A percentile compares a stretch with the other conserved stretches of the same genome.
phyloP scores from a whole-genome alignment of 371 early-diverging fungal genomes.

The Cladochytrium tenue region DNA sequence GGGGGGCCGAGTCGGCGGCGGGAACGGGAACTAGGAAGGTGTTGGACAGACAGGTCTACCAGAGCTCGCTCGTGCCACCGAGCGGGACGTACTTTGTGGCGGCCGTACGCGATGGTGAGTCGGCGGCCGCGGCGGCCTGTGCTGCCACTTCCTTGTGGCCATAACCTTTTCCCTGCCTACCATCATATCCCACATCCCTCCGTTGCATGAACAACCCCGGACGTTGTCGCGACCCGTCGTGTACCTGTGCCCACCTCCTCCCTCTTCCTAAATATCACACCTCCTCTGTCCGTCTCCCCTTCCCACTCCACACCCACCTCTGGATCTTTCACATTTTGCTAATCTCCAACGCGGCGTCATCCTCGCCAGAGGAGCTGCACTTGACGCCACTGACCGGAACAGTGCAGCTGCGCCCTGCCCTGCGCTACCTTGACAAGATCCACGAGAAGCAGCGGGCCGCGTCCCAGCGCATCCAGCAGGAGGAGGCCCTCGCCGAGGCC shows the following conservation, averaged over 20 bases:
- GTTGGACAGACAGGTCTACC: slow-evolving; percentile 74
- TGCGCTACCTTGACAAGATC: slow-evolving; percentile 86
- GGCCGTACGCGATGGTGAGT: slow-evolving; percentile 66
- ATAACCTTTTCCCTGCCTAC: not conserved
- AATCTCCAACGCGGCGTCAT: too few relatives aligned
- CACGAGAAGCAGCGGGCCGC: slow-evolving; percentile 79
- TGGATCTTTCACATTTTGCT: too few relatives aligned
- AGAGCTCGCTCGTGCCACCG: slow-evolving; percentile 72
- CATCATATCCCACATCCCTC: slow-evolving; percentile 1
- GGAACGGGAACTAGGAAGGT: slow-evolving; percentile 56
- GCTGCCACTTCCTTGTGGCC: not conserved
- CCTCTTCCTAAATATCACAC: too few relatives aligned
- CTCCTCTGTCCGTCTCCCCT: too few relatives aligned
- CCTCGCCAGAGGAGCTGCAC: slow-evolving; percentile 70
- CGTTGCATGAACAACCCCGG: too few relatives aligned
- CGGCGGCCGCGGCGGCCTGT: not conserved
- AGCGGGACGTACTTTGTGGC: slow-evolving; percentile 81
- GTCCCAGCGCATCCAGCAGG: slow-evolving; percentile 64
- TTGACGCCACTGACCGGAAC: slow-evolving; percentile 72
- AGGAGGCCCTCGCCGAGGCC: slow-evolving; percentile 59
- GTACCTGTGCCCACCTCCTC: too few relatives aligned
- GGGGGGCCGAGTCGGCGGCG: slow-evolving; percentile 9
- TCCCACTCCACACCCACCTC: too few relatives aligned
- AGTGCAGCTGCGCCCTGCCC: slow-evolving; percentile 80
- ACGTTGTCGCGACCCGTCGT: too few relatives aligned